A percentile compares a stretch with the other conserved stretches of the same genome.
phyloP scores from a whole-genome alignment of 2,329 filamentous ascomycete species.

The Pseudogymnoascus sp. region DNA sequence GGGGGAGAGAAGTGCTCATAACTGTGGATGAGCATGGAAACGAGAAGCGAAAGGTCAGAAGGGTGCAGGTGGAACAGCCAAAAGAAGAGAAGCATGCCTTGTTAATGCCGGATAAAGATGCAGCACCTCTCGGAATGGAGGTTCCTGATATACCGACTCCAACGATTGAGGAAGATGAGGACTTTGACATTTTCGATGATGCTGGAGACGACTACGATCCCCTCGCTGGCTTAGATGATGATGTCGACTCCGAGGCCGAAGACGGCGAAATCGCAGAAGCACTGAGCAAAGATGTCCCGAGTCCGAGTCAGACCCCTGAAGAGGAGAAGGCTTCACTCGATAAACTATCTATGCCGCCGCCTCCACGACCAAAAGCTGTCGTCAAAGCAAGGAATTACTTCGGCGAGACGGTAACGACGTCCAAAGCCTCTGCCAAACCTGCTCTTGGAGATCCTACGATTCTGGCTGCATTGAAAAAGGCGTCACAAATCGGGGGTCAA shows the following conservation, averaged over 20 bases:
- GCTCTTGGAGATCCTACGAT: constrained; percentile 67
- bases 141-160: constrained; percentile 47
- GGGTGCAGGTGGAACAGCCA: constrained; percentile 35
- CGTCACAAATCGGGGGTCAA: constrained; percentile 50
- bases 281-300: neutral
- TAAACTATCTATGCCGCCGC: constrained; percentile 35
- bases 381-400: constrained; percentile 51
- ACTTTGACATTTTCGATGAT: constrained; percentile 58
- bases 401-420: constrained; percentile 43
- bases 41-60: constrained; percentile 56
- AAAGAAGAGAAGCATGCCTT: constrained; percentile 33
- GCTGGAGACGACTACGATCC: constrained; percentile 61
- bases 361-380: constrained; percentile 31
- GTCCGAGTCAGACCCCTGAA: constrained; percentile 10
- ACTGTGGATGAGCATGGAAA: constrained; percentile 58
- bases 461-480: constrained; percentile 77
- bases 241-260: constrained; percentile 32
- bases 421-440: constrained; percentile 31
- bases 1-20: constrained; percentile 54
- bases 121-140: constrained; percentile 55
- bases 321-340: constrained; percentile 14
- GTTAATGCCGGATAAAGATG: constrained; percentile 44
- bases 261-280: constrained; percentile 10
- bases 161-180: constrained; percentile 42
- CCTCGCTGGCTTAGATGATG: constrained; percentile 46